Evolutionary conservation across 192 early-diverging fungal genomes (phyloP).

Genomic region (Phlyctochytrium bullatum): DNA sequence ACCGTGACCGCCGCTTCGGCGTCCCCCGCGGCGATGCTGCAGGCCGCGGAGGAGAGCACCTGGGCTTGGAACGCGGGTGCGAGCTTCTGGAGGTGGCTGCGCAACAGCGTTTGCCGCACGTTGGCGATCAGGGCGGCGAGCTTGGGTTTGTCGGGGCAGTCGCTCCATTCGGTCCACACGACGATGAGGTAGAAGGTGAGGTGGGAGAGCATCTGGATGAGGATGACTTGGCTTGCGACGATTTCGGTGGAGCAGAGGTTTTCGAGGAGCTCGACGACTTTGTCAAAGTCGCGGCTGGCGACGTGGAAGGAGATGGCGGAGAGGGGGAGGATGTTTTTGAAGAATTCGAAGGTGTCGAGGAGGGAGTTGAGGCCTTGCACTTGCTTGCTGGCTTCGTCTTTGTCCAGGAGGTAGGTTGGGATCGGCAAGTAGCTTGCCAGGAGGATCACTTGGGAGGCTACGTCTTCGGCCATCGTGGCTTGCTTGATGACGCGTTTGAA

Average conservation of each 20-base stretch:
- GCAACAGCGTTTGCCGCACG: background rate
- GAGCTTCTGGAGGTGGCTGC: background rate
- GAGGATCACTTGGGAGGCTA: too few species aligned
- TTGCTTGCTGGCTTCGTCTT: background rate
- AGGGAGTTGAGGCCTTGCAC: background rate
- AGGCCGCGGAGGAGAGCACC: background rate
- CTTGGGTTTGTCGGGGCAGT: background rate
- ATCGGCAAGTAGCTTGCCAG: too few species aligned
- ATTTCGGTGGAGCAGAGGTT: background rate
- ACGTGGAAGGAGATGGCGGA: too few species aligned
- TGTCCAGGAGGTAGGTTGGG: background rate
- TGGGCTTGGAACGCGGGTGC: background rate
- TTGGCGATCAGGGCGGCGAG: background rate
- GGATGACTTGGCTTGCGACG: background rate
- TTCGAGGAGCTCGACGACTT: background rate
- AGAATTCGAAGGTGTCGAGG: background rate
- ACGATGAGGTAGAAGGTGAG: background rate
- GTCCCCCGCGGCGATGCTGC: background rate
- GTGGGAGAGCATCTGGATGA: background rate
- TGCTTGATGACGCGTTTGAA: too few species aligned
- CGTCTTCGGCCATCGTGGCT: too few species aligned
- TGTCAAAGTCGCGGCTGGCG: background rate
- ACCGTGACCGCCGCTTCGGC: background rate
- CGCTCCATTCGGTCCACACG: background rate
- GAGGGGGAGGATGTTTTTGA: too few species aligned